Evolutionary conservation across 1,284 basidiomycete species (phyloP).

Genomic region (Tilletia indica): DNA sequence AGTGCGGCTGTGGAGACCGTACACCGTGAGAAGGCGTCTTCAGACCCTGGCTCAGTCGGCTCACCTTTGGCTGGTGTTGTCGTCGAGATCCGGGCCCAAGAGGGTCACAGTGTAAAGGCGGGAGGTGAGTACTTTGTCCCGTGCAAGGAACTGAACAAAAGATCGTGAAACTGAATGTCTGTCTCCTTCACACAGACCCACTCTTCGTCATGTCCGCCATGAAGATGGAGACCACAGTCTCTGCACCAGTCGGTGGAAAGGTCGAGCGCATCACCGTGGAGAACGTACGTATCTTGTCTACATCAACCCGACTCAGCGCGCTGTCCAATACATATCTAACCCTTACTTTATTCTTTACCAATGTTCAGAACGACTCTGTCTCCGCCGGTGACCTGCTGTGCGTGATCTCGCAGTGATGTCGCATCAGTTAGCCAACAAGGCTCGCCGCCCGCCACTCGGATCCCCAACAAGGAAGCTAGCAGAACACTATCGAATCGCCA

Average conservation of each 20-base stretch:
- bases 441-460: too few relatives aligned
- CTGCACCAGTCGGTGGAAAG: constrained; percentile 90
- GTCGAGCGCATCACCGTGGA: constrained; percentile 83
- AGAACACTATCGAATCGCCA: too few relatives aligned
- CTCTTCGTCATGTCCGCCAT: constrained; percentile 64
- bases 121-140: constrained; percentile 58
- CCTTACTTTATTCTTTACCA: background rate
- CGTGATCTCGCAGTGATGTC: constrained; percentile 63
- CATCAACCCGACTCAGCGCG: background rate
- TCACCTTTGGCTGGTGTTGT: constrained; percentile 83
- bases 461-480: too few relatives aligned
- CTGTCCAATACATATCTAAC: background rate
- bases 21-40: constrained; percentile 86
- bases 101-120: constrained; percentile 94
- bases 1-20: constrained; percentile 89
- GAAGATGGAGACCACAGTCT: constrained; percentile 82
- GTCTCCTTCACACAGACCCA: constrained; percentile 63
- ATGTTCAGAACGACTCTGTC: constrained; percentile 68
- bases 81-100: constrained; percentile 93
- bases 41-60: constrained; percentile 90
- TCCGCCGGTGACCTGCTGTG: constrained; percentile 81
- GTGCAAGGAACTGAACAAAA: background rate
- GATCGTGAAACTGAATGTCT: background rate
- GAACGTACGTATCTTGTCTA: background rate
- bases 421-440: too few relatives aligned